Conservation (phyloP, 176 grass and related monocot genomes). For the Puccinellia tenuiflora region DNA sequence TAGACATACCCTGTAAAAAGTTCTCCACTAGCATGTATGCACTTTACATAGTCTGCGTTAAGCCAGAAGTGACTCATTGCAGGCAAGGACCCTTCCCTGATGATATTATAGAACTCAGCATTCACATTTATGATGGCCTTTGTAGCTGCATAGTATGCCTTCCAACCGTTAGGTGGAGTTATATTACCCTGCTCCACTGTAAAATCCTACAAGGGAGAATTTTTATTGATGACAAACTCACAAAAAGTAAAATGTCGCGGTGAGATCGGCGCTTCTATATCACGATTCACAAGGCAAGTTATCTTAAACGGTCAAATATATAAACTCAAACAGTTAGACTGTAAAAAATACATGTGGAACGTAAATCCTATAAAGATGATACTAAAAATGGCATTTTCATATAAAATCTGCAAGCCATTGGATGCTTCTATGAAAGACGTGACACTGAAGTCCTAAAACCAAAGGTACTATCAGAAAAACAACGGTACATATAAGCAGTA, state of each 20-base stretch:
- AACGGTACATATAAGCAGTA: background rate
- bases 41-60: constrained; percentile 84
- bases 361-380: background rate
- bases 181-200: constrained; percentile 69
- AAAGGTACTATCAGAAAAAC: background rate
- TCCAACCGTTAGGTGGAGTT: constrained; percentile 85
- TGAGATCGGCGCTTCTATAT: background rate
- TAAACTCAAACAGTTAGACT: background rate
- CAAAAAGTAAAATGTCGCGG: background rate
- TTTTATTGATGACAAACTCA: background rate
- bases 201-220: constrained; percentile 66
- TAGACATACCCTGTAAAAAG: constrained; percentile 70
- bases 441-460: background rate
- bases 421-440: background rate
- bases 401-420: constrained; percentile 9
- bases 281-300: background rate
- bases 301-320: background rate
- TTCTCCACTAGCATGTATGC: constrained; percentile 69
- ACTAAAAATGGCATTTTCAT: background rate
- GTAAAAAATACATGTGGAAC: background rate
- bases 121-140: constrained; percentile 86
- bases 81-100: constrained; percentile 79
- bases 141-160: constrained; percentile 92
- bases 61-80: constrained; percentile 90
- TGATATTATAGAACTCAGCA: constrained; percentile 85